These are phyloP conservation scores for Elsinoe perseae DNA, from an alignment of 2,329 filamentous ascomycete species.

Conservation along the genomic window DNA sequence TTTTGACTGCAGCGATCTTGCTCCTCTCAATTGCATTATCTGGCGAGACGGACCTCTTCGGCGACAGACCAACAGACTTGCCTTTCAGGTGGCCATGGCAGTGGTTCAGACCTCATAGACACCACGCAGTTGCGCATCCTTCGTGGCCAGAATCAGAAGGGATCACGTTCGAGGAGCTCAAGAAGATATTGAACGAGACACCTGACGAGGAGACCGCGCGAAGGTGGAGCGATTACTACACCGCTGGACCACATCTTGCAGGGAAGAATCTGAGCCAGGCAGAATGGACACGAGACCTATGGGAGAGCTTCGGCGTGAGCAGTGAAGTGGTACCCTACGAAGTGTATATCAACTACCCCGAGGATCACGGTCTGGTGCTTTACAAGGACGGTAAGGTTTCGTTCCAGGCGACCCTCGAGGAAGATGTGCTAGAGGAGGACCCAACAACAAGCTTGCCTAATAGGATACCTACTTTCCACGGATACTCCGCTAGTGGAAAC, in stretches of 20 bases:
- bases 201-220: conserved; percentile 46
- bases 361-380: conserved; percentile 39
- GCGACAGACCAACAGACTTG: conserved; percentile 21
- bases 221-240: conserved; percentile 46
- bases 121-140: conserved; percentile 23
- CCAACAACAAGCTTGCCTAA: conserved; percentile 50
- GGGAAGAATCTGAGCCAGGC: conserved; percentile 47
- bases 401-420: conserved; percentile 60
- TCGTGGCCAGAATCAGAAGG: conserved; percentile 39
- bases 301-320: conserved; percentile 43
- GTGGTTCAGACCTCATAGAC: conserved; percentile 6
- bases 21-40: conserved; percentile 34
- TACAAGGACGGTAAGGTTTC: conserved; percentile 33
- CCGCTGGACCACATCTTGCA: conserved; percentile 43
- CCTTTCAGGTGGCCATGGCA: conserved; percentile 15
- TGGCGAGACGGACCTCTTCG: conserved; percentile 28
- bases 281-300: conserved; percentile 43
- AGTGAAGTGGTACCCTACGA: conserved; percentile 43
- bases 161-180: conserved; percentile 48
- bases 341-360: conserved; percentile 45
- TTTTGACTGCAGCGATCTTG: conserved; percentile 32
- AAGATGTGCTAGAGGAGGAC: conserved; percentile 79
- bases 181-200: conserved; percentile 46
- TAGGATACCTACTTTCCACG: conserved; percentile 63
- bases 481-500: conserved; percentile 87